Percentiles rank a stretch among this genome's conserved stretches.
These are phyloP conservation scores for Prunus yedoensis DNA, from an alignment of 331 rosid species.

Conservation along the genomic window DNA sequence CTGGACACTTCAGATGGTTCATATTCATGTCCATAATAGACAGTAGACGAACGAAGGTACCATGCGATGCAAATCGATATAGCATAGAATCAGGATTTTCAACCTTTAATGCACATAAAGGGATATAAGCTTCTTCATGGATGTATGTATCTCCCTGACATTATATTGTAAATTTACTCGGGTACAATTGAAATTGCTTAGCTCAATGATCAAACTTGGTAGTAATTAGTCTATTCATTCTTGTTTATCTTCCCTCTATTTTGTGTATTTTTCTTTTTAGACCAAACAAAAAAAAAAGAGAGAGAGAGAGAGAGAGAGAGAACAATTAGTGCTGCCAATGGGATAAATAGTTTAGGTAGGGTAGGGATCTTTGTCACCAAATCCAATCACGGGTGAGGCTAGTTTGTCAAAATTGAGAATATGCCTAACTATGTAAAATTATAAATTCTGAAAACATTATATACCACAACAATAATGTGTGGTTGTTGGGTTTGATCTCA, in stretches of 20 bases:
- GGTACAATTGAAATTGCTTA: constrained; percentile 11
- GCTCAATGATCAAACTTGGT: constrained; percentile 4
- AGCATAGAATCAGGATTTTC: constrained; percentile 40
- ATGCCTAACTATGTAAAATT: no score
- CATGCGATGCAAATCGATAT: constrained; percentile 17
- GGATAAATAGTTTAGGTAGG: not conserved
- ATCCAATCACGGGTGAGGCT: no score
- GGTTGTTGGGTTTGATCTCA: no score
- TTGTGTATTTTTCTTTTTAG: not conserved
- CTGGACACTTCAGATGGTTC: constrained; percentile 29
- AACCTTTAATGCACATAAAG: constrained; percentile 35
- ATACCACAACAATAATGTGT: no score
- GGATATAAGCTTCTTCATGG: constrained; percentile 9
- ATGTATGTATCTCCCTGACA: constrained; percentile 25
- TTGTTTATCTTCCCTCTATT: not conserved
- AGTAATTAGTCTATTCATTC: not conserved
- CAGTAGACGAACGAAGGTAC: constrained; percentile 50
- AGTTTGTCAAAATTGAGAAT: no score
- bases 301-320: no score
- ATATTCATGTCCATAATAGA: constrained; percentile 48
- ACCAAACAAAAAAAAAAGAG: no score
- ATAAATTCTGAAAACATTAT: no score
- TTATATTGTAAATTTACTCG: constrained; percentile 25
- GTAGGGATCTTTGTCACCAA: no score
- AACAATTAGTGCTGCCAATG: no score